phyloP scores from a whole-genome alignment of 225 moss, liverwort and hornwort species.

The Neckera pumila region DNA sequence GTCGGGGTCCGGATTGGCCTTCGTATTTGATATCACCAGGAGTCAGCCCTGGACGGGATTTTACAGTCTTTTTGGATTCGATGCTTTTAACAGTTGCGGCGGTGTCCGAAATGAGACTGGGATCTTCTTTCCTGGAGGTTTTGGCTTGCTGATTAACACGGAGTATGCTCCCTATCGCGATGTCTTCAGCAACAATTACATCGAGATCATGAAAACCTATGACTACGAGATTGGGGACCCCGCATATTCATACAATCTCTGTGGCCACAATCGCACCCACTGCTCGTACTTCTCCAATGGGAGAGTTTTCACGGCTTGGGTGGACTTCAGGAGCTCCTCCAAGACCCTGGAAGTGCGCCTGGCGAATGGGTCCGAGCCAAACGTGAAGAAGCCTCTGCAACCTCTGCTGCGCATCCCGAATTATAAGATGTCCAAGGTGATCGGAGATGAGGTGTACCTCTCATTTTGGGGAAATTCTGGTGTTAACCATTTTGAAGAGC shows the following conservation, averaged over 20 bases:
- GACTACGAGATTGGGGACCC: not conserved
- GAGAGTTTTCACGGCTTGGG: not conserved
- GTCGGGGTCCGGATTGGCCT: not conserved
- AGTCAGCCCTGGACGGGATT: not conserved
- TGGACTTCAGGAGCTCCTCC: not conserved
- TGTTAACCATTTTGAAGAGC: not conserved
- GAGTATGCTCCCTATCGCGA: not conserved
- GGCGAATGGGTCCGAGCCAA: not conserved
- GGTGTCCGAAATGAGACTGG: not conserved
- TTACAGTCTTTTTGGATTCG: not conserved
- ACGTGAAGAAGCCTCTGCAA: not conserved
- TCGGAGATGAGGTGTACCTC: not conserved
- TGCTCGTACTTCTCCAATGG: not conserved
- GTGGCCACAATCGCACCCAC: not conserved
- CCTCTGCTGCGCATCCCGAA: not conserved
- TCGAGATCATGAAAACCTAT: not conserved
- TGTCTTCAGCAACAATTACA: not conserved
- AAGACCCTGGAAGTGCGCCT: not conserved
- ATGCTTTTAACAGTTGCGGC: not conserved
- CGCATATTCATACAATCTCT: not conserved
- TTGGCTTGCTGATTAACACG: not conserved
- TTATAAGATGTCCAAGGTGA: not conserved
- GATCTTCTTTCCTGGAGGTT: fast-evolving
- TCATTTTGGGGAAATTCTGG: not conserved
- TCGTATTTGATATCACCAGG: fast-evolving